phyloP scores from a whole-genome alignment of 2,329 filamentous ascomycete genomes.

The Microdochium nivale region DNA sequence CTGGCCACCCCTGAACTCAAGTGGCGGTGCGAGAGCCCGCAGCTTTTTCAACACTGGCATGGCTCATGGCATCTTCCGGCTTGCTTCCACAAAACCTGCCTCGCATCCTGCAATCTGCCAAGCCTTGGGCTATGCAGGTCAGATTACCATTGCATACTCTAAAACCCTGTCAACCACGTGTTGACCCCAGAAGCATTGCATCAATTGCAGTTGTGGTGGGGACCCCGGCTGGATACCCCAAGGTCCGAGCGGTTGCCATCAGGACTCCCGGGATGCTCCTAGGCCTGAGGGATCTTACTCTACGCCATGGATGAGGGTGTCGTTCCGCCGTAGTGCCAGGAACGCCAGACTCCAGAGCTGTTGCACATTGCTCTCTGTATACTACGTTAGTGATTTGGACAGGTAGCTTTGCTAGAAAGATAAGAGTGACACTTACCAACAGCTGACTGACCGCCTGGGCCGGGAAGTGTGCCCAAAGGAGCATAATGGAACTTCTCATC shows the following conservation, averaged over 20 bases:
- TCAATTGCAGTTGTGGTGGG: neutral
- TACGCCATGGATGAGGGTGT: neutral
- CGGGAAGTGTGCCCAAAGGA: conserved; percentile 40
- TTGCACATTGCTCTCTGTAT: conserved; percentile 40
- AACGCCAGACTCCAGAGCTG: conserved; percentile 53
- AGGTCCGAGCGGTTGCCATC: too few relatives aligned
- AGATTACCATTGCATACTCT: neutral
- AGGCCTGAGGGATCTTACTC: neutral
- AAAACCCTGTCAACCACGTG: neutral
- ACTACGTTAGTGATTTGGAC: conserved; percentile 3
- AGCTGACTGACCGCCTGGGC: conserved; percentile 32
- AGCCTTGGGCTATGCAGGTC: neutral
- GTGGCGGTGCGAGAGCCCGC: too few relatives aligned
- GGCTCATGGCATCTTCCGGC: too few relatives aligned
- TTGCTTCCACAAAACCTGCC: too few relatives aligned
- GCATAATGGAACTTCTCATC: conserved; percentile 33
- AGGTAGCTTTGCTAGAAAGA: neutral
- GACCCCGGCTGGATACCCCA: too few relatives aligned
- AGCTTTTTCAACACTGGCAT: too few relatives aligned
- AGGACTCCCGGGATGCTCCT: neutral
- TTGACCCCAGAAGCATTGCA: neutral
- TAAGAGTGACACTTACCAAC: conserved; percentile 14
- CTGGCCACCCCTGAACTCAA: too few relatives aligned
- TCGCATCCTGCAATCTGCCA: too few relatives aligned
- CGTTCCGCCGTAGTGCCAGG: conserved; percentile 39